Base-by-base conservation (phyloP, 1,284 basidiomycete species). In the Mycosarcoma mackinlayi region DNA sequence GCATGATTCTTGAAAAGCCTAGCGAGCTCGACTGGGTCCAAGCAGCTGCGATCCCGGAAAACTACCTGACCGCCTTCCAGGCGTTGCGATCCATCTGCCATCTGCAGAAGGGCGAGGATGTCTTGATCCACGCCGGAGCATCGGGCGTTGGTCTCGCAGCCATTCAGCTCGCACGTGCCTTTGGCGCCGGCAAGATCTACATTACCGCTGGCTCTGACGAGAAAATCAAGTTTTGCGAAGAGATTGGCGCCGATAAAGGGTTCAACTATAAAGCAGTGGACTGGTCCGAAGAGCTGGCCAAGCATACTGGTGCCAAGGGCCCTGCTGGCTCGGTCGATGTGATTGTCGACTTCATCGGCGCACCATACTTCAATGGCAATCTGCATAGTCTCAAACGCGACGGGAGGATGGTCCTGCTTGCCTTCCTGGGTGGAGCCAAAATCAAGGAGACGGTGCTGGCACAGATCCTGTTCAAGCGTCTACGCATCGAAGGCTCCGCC, bases 401-500 rank as follows among this genome's bases (percentile, higher is more conserved):
- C 80, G 94, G 92, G 3, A 86, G 89, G 21, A 89, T 95, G 88
- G 88, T 87, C 4, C 83, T 91, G 75, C 84, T 91, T 40, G 88
- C 87, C n/a, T 64, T 88, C 9, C 82, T 92, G 73, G 91, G 91
- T 72, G 94, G 94, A 23, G 83, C 86, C 21, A 86, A 86, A 41
- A 87, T 92, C 27, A 83, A 88, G 27, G 86, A 86, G n/a, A 84
- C 89, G 56, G 87, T 91, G 82, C 84, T 96, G 27, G 83, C 79
- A 2, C 89, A 88, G 9, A 86, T 97, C 53, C 84, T 94, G 52
- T 90, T 86, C 84, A 98, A 97, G 85, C 89, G 94, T 8, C 87
- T 98, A 56, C 88, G 89, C 11, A 89, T 98, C 53, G 90, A 94
- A 83, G 94, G 94, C 21, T 92, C 91, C 13, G 96, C 93, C 0